These are phyloP conservation scores for Talaromyces albobiverticillius DNA, from an alignment of 2,329 filamentous ascomycete genomes.

Conservation along the genomic window DNA sequence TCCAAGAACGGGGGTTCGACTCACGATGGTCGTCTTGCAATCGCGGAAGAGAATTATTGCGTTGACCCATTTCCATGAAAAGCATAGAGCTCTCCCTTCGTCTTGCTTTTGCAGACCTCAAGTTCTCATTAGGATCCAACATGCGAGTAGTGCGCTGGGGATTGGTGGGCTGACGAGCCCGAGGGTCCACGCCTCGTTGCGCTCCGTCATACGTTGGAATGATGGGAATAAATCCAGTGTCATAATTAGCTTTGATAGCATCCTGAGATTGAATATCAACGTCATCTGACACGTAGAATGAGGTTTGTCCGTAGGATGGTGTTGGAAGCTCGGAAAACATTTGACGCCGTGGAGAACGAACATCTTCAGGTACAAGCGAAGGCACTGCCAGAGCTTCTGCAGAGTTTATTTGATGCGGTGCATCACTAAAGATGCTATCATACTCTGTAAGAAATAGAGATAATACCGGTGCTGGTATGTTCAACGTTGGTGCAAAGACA, in stretches of 20 bases:
- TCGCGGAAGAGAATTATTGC: constrained; percentile 23
- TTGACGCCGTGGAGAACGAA: constrained; percentile 63
- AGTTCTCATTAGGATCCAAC: constrained; percentile 37
- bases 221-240: constrained; percentile 52
- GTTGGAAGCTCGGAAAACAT: constrained; percentile 67
- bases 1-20: constrained; percentile 1
- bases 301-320: constrained; percentile 59
- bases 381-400: constrained; percentile 43
- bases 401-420: constrained; percentile 45
- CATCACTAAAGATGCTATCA: constrained; percentile 74
- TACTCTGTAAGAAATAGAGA: constrained; percentile 92
- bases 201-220: constrained; percentile 48
- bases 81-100: constrained; percentile 49
- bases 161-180: constrained; percentile 21
- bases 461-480: constrained; percentile 93
- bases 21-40: constrained; percentile 24
- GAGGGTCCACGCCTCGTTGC: constrained; percentile 27
- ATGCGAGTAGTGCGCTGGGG: constrained; percentile 26
- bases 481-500: constrained; percentile 94
- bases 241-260: constrained; percentile 32
- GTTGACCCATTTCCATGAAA: constrained; percentile 40
- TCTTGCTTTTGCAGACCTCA: constrained; percentile 41
- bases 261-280: constrained; percentile 22
- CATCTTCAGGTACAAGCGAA: constrained; percentile 51
- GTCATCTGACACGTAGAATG: constrained; percentile 40